Base-by-base conservation (phyloP, 345 rosid genomes). In the Moricandia moricandioides region DNA sequence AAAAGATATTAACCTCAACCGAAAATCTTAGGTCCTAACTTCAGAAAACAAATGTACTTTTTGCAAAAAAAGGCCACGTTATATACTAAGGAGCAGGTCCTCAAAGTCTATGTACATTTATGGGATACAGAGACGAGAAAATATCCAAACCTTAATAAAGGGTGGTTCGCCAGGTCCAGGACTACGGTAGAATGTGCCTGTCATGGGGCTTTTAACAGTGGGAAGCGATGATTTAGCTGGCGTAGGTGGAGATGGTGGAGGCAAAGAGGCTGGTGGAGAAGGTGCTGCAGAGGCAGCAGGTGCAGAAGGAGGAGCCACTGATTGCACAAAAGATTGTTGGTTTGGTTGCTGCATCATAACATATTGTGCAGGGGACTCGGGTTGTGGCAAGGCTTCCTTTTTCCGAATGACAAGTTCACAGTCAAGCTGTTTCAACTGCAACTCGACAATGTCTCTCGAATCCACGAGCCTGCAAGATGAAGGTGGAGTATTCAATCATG, bases 121-220 rank as follows among this genome's bases (percentile, higher is more conserved):
- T 6, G 18, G 26, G 37, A 1, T 14, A 24, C 39, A 14, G 10
- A 52, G 39, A 57, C 0, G 6, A 58, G 57, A 2, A 64, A 52
- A 72, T 17, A 70, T 78, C 33, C 71, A 69, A 63, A 90, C 98
- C 94, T 90, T 92, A 37, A 92, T 85, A 80, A 92, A 90, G 39
- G 88, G 85, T 26, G 89, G 91, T 83, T 87, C 96, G 37, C 92
- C 85, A 9, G 98, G 98, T 33, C 14, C 94, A 1, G 96, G 73
- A 83, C 91, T 81, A 69, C 92, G 82, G 80, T 92, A 92, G 81
- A 92, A 87, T 63, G 95, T 92, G 62, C 98, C 98, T 2, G 95
- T 90, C 98, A 92, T 92, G 13, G 98, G 96, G 69, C 92, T 88
- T 80, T 86, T 87, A 56, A 92, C 83, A 75, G 95, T 80, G 13